Evolutionary conservation across 805 yeast species (phyloP).

Genomic region (Suhomyces emberorum): DNA sequence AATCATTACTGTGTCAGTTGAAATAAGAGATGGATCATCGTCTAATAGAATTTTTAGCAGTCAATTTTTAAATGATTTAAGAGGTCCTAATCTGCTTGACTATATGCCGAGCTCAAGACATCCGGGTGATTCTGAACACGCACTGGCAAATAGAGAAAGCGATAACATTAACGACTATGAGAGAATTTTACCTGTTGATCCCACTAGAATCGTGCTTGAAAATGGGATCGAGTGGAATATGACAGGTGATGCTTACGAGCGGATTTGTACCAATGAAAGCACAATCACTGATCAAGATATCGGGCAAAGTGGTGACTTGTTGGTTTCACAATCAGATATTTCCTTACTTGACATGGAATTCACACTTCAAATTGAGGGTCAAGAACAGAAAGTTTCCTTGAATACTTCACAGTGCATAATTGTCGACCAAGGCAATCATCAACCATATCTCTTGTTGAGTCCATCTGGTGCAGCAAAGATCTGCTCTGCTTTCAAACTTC

Average conservation of each 20-base stretch:
- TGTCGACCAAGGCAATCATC: conserved; percentile 28
- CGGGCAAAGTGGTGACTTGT: conserved; percentile 3
- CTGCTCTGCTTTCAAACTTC: conserved; percentile 7
- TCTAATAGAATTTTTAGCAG: conserved; percentile 26
- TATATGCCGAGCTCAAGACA: conserved; percentile 17
- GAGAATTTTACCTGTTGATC: conserved; percentile 12
- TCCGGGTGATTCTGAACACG: neutral
- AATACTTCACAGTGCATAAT: conserved; percentile 43
- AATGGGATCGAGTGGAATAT: conserved; percentile 18
- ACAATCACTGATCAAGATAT: neutral
- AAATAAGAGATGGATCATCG: conserved; percentile 12
- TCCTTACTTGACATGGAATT: conserved; percentile 25
- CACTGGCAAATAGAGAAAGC: neutral
- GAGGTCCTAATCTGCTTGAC: conserved; percentile 18
- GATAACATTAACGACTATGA: neutral
- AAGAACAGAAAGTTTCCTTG: conserved; percentile 16
- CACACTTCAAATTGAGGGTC: conserved; percentile 14
- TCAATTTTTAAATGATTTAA: conserved; percentile 22
- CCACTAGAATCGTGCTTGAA: conserved; percentile 19
- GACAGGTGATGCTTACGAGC: conserved; percentile 24
- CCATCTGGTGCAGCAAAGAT: conserved; percentile 34
- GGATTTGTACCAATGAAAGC: conserved; percentile 11
- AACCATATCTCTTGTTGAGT: conserved; percentile 39
- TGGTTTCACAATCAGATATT: conserved; percentile 28
- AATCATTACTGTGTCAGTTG: conserved; percentile 13